Base-by-base conservation (phyloP, 1,139 yeast genomes). In the Taiozyma onychis region DNA sequence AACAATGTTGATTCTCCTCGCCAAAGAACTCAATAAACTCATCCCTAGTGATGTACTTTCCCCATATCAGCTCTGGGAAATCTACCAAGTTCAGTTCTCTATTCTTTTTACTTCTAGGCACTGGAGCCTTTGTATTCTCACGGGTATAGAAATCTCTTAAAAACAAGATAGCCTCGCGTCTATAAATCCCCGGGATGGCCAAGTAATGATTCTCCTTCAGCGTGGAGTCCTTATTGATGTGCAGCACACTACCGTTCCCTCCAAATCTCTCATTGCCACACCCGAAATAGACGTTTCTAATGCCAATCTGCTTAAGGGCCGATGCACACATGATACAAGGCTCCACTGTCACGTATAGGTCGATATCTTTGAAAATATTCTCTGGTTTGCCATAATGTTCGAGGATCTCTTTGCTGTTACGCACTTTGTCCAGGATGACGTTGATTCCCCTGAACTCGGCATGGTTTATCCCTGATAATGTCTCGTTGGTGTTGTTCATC, bases 321-420 rank as follows among this genome's bases (percentile, higher is more conserved):
- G 95, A 84, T 0, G 97, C 98, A 71, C 99, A 93, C 99, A 93
- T 93, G 11, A 95, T 85, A 66, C 99, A 93, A 0, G 99, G 99
- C 66, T 93, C 99, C 1, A 93, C 98, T 0, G 98, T 89, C 26
- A 93, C 99, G 66, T 90, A 93, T 21, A 93, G 72, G 35, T 81
- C 81, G 54, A 80, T 65, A 57, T 77, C 74, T 48, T 69, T 61
- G 68, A 89, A 71, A 14, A 81, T 58, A 13, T 59, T 52, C 30
- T 60, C 65, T 26, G 57, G 57, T 46, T 42, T 35, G 6, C 41
- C 39, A 27, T 57, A 64, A 0, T 48, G 41, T 1, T 24, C 18
- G 22, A 44, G 43, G 45, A 55, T 56, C 4, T 47, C 51, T 0
- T 57, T 51, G 2, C 61, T 59, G 26, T 49, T 49, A 24, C 46